Percentiles rank a stretch among this genome's conserved stretches.
These are phyloP conservation scores for Pestalotiopsis sp. DNA, from an alignment of 2,329 filamentous ascomycete genomes.

Conservation along the genomic window DNA sequence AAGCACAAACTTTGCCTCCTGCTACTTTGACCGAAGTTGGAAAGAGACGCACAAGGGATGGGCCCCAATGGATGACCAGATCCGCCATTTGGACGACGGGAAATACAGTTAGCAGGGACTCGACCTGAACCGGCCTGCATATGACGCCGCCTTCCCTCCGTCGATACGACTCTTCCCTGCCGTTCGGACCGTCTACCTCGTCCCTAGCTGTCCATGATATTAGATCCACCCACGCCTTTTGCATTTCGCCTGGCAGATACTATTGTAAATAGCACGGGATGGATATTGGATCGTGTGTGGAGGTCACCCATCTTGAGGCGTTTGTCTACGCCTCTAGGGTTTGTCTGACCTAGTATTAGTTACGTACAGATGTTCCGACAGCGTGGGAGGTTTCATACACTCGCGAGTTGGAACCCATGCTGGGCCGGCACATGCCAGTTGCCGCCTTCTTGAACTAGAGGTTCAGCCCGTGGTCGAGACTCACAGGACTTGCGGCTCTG, in stretches of 20 bases:
- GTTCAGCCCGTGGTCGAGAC: conserved; percentile 1
- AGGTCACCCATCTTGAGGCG: background rate
- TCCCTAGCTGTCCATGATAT: background rate
- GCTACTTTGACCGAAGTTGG: background rate
- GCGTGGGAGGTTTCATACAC: background rate
- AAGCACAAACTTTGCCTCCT: background rate
- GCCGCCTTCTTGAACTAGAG: background rate
- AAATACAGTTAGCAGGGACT: background rate
- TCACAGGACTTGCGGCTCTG: background rate
- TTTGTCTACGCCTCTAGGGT: background rate
- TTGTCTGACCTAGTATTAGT: background rate
- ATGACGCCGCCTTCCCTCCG: background rate
- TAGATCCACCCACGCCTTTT: background rate
- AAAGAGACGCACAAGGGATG: background rate
- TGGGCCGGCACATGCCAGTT: background rate
- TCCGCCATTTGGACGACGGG: background rate
- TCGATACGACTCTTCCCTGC: background rate
- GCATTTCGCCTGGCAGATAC: background rate
- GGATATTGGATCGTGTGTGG: background rate
- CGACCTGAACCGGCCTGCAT: background rate
- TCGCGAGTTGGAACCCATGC: background rate
- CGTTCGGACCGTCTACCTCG: conserved; percentile 1
- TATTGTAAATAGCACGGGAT: background rate
- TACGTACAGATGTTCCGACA: background rate
- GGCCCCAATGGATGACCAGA: background rate